Evolutionary conservation across 768 basidiomycete species (phyloP).

Genomic region (Leucocoprinus sp.): DNA sequence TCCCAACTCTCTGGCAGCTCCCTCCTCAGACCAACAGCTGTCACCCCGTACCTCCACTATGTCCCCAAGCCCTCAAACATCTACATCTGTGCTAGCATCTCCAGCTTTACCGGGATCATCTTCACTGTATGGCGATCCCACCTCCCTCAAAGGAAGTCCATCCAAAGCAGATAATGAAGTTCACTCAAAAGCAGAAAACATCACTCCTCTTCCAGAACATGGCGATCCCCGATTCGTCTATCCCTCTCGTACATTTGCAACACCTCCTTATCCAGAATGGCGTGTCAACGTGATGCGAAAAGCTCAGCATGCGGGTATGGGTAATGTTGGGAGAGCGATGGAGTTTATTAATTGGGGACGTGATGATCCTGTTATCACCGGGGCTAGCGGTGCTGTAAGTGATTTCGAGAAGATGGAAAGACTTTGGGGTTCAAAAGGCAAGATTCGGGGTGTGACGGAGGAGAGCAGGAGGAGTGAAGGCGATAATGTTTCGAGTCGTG

Average conservation of each 20-base stretch:
- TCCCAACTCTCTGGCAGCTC: neutral
- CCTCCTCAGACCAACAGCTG: too few relatives aligned
- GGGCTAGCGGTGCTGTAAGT: constrained; percentile 3
- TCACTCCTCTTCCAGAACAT: constrained; percentile 10
- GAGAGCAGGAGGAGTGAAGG: constrained; percentile 9
- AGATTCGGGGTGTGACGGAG: constrained; percentile 13
- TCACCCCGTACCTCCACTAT: too few relatives aligned
- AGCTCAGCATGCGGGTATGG: constrained; percentile 50
- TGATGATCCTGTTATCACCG: constrained; percentile 11
- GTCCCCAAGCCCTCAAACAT: too few relatives aligned
- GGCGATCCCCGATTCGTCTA: constrained; percentile 8
- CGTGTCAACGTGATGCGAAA: constrained; percentile 38
- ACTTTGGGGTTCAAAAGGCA: constrained; percentile 10
- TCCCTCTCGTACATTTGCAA: constrained; percentile 22
- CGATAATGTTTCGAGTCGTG: constrained; percentile 10
- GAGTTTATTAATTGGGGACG: constrained; percentile 26
- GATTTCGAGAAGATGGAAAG: constrained; percentile 2
- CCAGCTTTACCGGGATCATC: neutral
- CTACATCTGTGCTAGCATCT: too few relatives aligned
- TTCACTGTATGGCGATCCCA: neutral
- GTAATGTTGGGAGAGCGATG: constrained; percentile 48
- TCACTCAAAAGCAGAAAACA: constrained; percentile 15
- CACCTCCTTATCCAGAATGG: constrained; percentile 64
- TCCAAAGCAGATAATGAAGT: constrained; percentile 4
- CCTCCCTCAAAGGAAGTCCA: constrained; percentile 7